Evolutionary conservation across 805 yeast species (phyloP).

Genomic region (Yamadazyma takamatsuzukensis): DNA sequence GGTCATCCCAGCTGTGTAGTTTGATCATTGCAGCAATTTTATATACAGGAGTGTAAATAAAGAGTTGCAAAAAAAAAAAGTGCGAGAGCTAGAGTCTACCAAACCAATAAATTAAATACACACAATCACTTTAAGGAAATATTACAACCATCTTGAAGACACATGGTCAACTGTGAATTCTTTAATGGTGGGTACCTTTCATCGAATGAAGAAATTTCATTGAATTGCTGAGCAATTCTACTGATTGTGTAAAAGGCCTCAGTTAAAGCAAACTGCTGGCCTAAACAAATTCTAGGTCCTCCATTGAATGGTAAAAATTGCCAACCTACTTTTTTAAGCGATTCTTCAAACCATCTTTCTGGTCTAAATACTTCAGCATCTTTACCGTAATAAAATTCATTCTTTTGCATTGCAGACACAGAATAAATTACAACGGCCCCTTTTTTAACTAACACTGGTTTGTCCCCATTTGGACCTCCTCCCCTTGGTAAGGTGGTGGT

Average conservation of each 20-base stretch:
- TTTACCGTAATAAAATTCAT: conserved; percentile 25
- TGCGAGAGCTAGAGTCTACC: no score
- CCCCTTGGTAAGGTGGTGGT: conserved; percentile 30
- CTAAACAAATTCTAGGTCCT: conserved; percentile 54
- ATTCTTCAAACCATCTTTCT: conserved; percentile 34
- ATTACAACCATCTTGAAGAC: conserved; percentile 24
- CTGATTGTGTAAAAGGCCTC: conserved; percentile 45
- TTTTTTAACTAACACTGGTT: conserved; percentile 19
- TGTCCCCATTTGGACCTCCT: conserved; percentile 26
- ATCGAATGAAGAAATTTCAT: conserved; percentile 14
- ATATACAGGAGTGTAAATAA: no score
- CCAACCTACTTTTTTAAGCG: conserved; percentile 38
- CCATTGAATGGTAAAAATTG: conserved; percentile 53
- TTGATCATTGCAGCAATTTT: no score
- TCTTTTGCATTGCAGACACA: conserved; percentile 20
- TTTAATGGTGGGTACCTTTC: conserved; percentile 23
- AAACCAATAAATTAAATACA: no score
- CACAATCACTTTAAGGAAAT: no score
- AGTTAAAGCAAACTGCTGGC: conserved; percentile 54
- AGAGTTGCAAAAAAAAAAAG: no score
- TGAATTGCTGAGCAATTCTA: conserved; percentile 26
- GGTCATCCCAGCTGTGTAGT: no score
- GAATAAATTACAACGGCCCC: conserved; percentile 18
- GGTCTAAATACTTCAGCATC: conserved; percentile 34
- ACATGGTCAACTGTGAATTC: conserved; percentile 27